These are phyloP conservation scores for Globisporangium solare DNA, from an alignment of 352 stramenopile species.

Conservation along the genomic window DNA sequence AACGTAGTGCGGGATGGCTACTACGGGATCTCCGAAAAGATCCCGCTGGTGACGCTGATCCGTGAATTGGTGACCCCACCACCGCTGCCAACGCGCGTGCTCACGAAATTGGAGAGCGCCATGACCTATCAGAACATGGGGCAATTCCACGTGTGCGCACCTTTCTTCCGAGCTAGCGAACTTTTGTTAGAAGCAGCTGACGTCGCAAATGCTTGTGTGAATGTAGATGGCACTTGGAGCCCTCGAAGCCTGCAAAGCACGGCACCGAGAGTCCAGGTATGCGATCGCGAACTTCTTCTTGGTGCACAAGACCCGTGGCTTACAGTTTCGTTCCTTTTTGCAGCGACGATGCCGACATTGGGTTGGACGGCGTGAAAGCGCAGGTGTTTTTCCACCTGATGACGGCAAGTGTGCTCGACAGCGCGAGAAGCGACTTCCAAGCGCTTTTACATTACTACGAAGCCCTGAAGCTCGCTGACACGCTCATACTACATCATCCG, in stretches of 20 bases:
- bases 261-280: slow-evolving; percentile 34
- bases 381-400: slow-evolving; percentile 50
- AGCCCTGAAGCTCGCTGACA: slow-evolving; percentile 34
- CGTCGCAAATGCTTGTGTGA: too few species aligned
- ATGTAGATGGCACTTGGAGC: slow-evolving; percentile 53
- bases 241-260: slow-evolving; percentile 35
- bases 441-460: slow-evolving; percentile 48
- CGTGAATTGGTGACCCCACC: slow-evolving; percentile 50
- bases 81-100: slow-evolving; percentile 25
- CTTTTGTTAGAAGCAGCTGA: not conserved
- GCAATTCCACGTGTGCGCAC: slow-evolving; percentile 48
- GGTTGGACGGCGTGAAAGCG: slow-evolving; percentile 26
- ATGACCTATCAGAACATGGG: slow-evolving; percentile 63
- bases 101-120: slow-evolving; percentile 45
- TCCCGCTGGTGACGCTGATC: slow-evolving; percentile 50
- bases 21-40: slow-evolving; percentile 13
- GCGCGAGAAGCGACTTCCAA: slow-evolving; percentile 37
- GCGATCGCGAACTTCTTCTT: not conserved
- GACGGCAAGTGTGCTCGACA: slow-evolving; percentile 53
- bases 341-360: too few species aligned
- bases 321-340: not conserved
- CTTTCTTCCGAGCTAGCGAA: not conserved
- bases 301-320: not conserved
- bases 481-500: slow-evolving; percentile 29
- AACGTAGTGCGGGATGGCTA: not conserved